Base-by-base conservation (phyloP, 768 basidiomycete genomes). In the Podaxis mareebaensis region DNA sequence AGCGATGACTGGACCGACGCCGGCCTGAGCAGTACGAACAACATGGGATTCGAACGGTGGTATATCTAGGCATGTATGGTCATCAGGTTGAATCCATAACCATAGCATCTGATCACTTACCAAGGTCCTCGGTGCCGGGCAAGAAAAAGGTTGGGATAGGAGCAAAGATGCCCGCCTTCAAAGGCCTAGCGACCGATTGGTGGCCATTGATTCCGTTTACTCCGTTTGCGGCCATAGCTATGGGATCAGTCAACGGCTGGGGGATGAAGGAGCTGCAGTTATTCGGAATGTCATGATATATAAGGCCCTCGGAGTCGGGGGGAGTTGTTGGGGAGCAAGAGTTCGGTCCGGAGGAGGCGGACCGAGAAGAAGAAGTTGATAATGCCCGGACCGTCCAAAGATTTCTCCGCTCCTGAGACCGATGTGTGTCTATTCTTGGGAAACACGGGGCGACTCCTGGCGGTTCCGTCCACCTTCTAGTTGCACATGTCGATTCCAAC, bases 61-160 rank as follows among this genome's bases (percentile, higher is more conserved):
- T 38, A 95, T 72, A 75, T 95, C 93, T 77, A 57, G 24, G 39
- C 15, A 36, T 24, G 33, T 13, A 17, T 40, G 17, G n/a, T 33
- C 42, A 15, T 1, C 30, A 46, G 33, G 30, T 20, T 30, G 24
- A 36, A 10, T 8, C 39, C 52, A 28, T 13, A 44, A 55, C 3
- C 13, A 62, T 57, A 52, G 17, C 55, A 20, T 30, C 58, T 64
- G 58, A 38, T 54, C 38, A 79, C 85, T 71, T 69, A 92, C 93
- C 94, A 60, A 96, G 83, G 67, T 95, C 93, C 74, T 96, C 92
- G 46, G 87, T 83, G 39, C 81, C 83, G 1, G 81, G 79, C 20
- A 87, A 73, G 80, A 93, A 95, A 79, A 96, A 96, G 15, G 93
- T 86, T 36, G 89, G 92, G 69, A 96, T 85, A 36, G 95, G 95